A percentile compares a stretch with the other conserved stretches of the same genome.
Conservation (phyloP, 768 basidiomycete genomes). For the Leccinum broughii region DNA sequence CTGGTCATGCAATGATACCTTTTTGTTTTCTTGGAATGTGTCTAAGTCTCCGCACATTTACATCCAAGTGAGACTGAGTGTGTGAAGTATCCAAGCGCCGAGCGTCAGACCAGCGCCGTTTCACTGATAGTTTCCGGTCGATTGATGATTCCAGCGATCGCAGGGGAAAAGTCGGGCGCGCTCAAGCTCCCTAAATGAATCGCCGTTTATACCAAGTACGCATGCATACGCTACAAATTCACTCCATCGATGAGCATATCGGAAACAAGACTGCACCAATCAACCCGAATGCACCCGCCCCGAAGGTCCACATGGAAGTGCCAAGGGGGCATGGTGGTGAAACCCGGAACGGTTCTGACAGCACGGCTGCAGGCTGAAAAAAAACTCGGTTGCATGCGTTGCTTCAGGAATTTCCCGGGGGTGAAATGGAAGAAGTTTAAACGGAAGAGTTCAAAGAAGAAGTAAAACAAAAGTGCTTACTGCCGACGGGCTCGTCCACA, state of each 20-base stretch:
- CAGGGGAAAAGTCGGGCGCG: not conserved
- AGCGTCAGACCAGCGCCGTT: not conserved
- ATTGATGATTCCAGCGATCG: not conserved
- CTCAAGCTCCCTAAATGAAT: not conserved
- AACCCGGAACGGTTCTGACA: not conserved
- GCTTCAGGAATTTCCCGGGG: not conserved
- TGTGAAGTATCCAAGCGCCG: slow-evolving; percentile 4
- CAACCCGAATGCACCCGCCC: not conserved
- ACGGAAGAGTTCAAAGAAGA: not conserved
- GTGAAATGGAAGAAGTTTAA: slow-evolving; percentile 1
- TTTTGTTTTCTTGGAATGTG: slow-evolving; percentile 9
- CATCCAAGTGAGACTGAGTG: not conserved
- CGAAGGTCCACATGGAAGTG: slow-evolving; percentile 4
- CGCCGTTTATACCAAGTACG: not conserved
- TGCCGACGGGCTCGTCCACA: not conserved
- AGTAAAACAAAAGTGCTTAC: not conserved
- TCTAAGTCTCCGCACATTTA: not conserved
- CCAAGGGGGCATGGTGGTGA: not conserved
- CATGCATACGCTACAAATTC: not conserved
- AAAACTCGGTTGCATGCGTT: slow-evolving; percentile 1
- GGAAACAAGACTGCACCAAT: not conserved
- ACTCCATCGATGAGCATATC: slow-evolving; percentile 1
- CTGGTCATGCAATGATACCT: slow-evolving; percentile 5
- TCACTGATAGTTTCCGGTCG: not conserved
- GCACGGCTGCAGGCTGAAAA: not conserved